Evolutionary conservation across 495 filamentous ascomycete genomes (phyloP), one percentile per base, ranked within the genome.

Genomic region (Geoglossum glabrum): DNA sequence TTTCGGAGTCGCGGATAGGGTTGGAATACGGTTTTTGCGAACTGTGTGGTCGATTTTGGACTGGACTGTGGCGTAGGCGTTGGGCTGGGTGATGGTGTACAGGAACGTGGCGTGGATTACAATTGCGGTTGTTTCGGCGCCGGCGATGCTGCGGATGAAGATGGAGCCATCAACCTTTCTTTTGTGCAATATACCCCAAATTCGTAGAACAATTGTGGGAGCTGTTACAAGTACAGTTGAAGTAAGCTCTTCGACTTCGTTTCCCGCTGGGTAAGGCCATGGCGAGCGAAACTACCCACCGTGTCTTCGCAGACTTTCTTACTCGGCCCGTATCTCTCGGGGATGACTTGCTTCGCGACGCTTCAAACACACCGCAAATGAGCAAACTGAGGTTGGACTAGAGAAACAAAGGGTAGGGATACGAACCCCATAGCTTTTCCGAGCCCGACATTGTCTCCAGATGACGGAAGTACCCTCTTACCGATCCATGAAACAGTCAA

Each of bases 111-210:
- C 75, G 58, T 78, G 74, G 61, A 83, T 73, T 1, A 76, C 75
- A 3, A 73, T 74, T 26, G 79, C 79, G 3, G 77, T 83, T 19
- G 81, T 82, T 64, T 84, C 81, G 17, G 79, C 77, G 54, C 80
- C 80, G 2, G 79, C 80, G 60, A 79, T 72, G 61, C 73, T 75
- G 59, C 33, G 17, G 40, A 57, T 34, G n/a, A 26, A 55, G 23
- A 50, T 28, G n/a, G n/a, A n/a, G n/a, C n/a, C n/a, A n/a, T n/a
- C n/a, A n/a, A n/a, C n/a, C n/a, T n/a, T n/a, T n/a, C n/a, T 63
- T 25, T 52, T 15, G 7, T 27, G 21, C 25, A 26, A 28, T 27
- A 52, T 3, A 13, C 7, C 25, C 25, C 11, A 26, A n/a, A 1
- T 23, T 52, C 30, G 28, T 31, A 3, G 15, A 19, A n/a, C n/a